phyloP scores from a whole-genome alignment of 768 basidiomycete species.

The Suillus variegatus region DNA sequence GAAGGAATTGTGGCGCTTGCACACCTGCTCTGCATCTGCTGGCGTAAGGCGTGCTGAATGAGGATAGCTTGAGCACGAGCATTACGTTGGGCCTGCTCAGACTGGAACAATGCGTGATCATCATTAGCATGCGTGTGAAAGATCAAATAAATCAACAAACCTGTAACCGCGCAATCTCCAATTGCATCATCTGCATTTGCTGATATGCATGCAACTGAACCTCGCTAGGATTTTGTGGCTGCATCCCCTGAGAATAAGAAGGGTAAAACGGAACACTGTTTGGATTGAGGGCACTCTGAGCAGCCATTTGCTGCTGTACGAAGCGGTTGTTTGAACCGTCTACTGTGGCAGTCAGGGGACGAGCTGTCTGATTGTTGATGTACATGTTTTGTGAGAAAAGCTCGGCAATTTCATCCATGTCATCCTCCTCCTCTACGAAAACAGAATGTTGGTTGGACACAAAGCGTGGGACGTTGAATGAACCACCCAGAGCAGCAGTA shows the following conservation, averaged over 20 bases:
- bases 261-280: conserved; percentile 51
- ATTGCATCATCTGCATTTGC: conserved; percentile 78
- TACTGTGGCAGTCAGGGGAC: conserved; percentile 71
- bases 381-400: conserved; percentile 55
- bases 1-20: conserved; percentile 54
- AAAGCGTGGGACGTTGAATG: conserved; percentile 68
- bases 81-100: conserved; percentile 60
- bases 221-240: conserved; percentile 43
- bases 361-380: conserved; percentile 45
- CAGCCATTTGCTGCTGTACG: conserved; percentile 58
- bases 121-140: conserved; percentile 7
- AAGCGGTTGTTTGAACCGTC: conserved; percentile 71
- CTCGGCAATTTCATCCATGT: conserved; percentile 62
- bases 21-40: conserved; percentile 52
- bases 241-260: conserved; percentile 38
- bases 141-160: conserved; percentile 37
- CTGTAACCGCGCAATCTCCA: conserved; percentile 83
- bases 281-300: conserved; percentile 53
- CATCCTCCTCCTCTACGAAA: conserved; percentile 49
- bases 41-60: conserved; percentile 57
- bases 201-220: conserved; percentile 67
- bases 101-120: conserved; percentile 38
- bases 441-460: conserved; percentile 39
- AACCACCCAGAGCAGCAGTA: conserved; percentile 61
- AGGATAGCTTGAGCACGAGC: conserved; percentile 72